Evolutionary conservation across 2,329 filamentous ascomycete genomes (phyloP).

Genomic region (Aspergillus sojae): DNA sequence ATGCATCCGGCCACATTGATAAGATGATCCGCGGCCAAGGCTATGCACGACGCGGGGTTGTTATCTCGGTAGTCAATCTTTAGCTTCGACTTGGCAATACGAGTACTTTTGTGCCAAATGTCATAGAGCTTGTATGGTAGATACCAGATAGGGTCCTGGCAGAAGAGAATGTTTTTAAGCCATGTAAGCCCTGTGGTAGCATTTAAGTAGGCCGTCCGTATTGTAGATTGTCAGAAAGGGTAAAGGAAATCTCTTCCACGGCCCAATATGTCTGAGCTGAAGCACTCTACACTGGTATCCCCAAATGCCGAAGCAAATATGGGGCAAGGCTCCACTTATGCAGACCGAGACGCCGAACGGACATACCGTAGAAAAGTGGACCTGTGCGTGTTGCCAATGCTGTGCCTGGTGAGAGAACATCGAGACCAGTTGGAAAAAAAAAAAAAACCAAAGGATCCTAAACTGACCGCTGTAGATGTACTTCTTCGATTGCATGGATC

Average conservation of each 20-base stretch:
- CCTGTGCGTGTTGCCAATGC: not conserved
- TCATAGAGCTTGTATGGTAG: not conserved
- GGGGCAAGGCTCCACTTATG: not conserved
- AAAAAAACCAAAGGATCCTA: not conserved
- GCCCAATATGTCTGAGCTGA: not conserved
- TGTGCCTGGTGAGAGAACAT: not conserved
- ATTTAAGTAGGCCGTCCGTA: not conserved
- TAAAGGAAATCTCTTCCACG: not conserved
- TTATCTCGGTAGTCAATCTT: not conserved
- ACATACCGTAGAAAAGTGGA: not conserved
- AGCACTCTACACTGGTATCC: not conserved
- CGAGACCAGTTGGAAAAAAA: not conserved
- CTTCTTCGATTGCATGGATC: conserved; percentile 41
- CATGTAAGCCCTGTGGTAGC: not conserved
- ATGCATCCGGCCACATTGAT: not conserved
- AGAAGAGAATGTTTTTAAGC: not conserved
- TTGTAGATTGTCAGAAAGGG: not conserved
- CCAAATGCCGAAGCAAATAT: not conserved
- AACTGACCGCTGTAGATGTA: conserved; percentile 36
- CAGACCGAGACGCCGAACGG: not conserved
- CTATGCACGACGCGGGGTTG: not conserved
- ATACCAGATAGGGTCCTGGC: not conserved
- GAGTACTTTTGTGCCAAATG: not conserved
- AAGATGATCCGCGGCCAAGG: not conserved
- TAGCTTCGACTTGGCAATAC: not conserved